Percentiles rank a stretch among this genome's conserved stretches.
These are phyloP conservation scores for Phytophthora gonapodyides DNA, from an alignment of 352 stramenopile genomes.

Conservation along the genomic window DNA sequence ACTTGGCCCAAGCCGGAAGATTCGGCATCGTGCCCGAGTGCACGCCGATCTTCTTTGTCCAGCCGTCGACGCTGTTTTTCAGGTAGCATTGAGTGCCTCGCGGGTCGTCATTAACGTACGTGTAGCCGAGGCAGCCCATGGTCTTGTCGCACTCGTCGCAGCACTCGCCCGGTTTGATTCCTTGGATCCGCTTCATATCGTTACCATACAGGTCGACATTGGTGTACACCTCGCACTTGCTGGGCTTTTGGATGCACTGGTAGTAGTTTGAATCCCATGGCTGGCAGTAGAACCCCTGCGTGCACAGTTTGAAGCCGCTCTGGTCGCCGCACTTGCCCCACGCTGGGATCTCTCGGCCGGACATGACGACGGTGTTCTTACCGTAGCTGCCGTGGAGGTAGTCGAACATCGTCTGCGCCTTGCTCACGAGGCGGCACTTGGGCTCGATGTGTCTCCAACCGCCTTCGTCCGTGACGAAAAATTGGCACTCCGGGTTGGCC, in stretches of 20 bases:
- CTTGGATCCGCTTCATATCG: conserved; percentile 42
- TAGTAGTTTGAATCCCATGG: conserved; percentile 39
- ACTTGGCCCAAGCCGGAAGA: conserved; percentile 26
- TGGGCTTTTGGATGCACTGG: conserved; percentile 34
- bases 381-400: conserved; percentile 12
- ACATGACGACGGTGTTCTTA: conserved; percentile 28
- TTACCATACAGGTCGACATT: conserved; percentile 43
- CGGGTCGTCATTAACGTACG: conserved; percentile 49
- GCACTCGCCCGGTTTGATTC: conserved; percentile 1
- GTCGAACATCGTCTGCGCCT: conserved; percentile 23
- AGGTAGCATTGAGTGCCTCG: conserved; percentile 43
- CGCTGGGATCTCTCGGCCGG: conserved; percentile 19
- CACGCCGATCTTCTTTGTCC: conserved; percentile 27
- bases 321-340: conserved; percentile 31
- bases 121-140: conserved; percentile 45
- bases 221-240: conserved; percentile 28
- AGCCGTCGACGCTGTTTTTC: conserved; percentile 33
- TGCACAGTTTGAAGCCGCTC: conserved; percentile 28
- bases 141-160: conserved; percentile 39
- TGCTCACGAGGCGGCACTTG: conserved; percentile 27
- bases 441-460: conserved; percentile 26
- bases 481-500: conserved; percentile 23
- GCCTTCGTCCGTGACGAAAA: conserved; percentile 30
- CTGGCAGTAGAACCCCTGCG: conserved; percentile 37
- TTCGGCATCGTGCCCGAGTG: conserved; percentile 27